A percentile compares a stretch with the other conserved stretches of the same genome.
Evolutionary conservation across 2,329 filamentous ascomycete genomes (phyloP).

Genomic region (Colletotrichum sp.): DNA sequence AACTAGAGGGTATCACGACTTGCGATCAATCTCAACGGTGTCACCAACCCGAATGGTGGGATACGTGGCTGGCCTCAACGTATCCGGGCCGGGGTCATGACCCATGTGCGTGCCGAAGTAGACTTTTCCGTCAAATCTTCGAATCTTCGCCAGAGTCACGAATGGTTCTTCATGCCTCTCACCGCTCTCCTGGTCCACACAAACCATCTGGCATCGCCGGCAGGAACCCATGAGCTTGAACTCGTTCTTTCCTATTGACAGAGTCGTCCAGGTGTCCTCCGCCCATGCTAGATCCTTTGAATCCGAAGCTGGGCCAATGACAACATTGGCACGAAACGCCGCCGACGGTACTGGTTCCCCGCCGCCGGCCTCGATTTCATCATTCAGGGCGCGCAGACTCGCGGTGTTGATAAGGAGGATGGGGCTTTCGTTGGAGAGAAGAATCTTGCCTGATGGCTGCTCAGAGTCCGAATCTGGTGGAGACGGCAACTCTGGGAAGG

Average conservation of each 20-base stretch:
- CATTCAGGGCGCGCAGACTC: slow-evolving; percentile 81
- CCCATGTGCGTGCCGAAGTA: slow-evolving; percentile 87
- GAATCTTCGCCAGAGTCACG: slow-evolving; percentile 84
- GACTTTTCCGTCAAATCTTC: slow-evolving; percentile 82
- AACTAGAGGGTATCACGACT: not conserved
- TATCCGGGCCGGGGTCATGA: slow-evolving; percentile 36
- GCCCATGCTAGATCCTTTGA: slow-evolving; percentile 66
- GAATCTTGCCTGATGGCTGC: slow-evolving; percentile 57
- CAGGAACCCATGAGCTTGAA: slow-evolving; percentile 84
- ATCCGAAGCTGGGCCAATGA: slow-evolving; percentile 57
- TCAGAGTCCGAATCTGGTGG: slow-evolving; percentile 64
- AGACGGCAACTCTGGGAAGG: slow-evolving; percentile 57
- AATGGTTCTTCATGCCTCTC: slow-evolving; percentile 85
- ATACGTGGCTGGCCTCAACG: slow-evolving; percentile 26
- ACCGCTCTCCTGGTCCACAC: slow-evolving; percentile 84
- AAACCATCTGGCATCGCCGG: slow-evolving; percentile 94
- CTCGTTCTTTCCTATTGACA: slow-evolving; percentile 68
- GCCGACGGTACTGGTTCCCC: slow-evolving; percentile 71
- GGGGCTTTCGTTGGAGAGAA: slow-evolving; percentile 92
- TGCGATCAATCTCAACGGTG: slow-evolving; percentile 31
- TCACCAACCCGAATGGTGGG: slow-evolving; percentile 59
- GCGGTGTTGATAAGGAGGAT: slow-evolving; percentile 84
- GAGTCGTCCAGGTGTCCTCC: slow-evolving; percentile 78
- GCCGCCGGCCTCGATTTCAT: slow-evolving; percentile 66
- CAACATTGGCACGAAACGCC: slow-evolving; percentile 88